Percentiles rank a stretch among this genome's conserved stretches.
phyloP scores from a whole-genome alignment of 2,329 filamentous ascomycete species.

The Fusarium continuum region DNA sequence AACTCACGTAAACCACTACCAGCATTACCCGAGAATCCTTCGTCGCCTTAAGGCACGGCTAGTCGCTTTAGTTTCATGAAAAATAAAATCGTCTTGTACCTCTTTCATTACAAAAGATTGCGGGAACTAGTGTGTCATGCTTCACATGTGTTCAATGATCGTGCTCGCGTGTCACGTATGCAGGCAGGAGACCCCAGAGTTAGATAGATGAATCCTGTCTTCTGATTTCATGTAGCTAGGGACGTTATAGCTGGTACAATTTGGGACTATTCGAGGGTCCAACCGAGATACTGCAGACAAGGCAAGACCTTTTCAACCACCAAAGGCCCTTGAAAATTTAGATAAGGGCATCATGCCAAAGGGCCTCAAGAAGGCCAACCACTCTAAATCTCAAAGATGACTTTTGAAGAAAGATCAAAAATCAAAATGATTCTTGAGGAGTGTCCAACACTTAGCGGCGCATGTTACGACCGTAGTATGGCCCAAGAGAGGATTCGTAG shows the following conservation, averaged over 20 bases:
- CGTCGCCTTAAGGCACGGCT: slow-evolving; percentile 31
- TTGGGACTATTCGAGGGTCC: slow-evolving; percentile 29
- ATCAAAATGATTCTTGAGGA: slow-evolving; percentile 12
- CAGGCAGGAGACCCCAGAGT: neutral
- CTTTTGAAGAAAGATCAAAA: slow-evolving; percentile 16
- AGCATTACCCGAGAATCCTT: slow-evolving; percentile 52
- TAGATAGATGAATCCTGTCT: slow-evolving; percentile 12
- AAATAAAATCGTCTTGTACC: neutral
- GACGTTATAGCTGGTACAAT: slow-evolving; percentile 27
- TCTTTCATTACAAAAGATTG: neutral
- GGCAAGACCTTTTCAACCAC: slow-evolving; percentile 23
- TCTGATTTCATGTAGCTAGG: slow-evolving; percentile 31
- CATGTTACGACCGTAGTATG: slow-evolving; percentile 45
- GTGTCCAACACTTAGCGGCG: slow-evolving; percentile 21
- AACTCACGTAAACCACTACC: slow-evolving; percentile 55
- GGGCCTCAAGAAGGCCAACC: slow-evolving; percentile 25
- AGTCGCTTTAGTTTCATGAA: neutral
- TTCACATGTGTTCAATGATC: neutral
- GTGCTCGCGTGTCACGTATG: neutral
- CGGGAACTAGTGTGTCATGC: neutral
- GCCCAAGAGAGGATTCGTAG: slow-evolving; percentile 56
- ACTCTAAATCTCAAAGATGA: slow-evolving; percentile 31
- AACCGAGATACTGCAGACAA: slow-evolving; percentile 39
- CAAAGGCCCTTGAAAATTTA: slow-evolving; percentile 26
- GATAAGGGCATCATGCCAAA: slow-evolving; percentile 23